Percentiles rank a stretch among this genome's conserved stretches.
Evolutionary conservation across 371 early-diverging fungal genomes (phyloP).

Genomic region (Nematocida minor): DNA sequence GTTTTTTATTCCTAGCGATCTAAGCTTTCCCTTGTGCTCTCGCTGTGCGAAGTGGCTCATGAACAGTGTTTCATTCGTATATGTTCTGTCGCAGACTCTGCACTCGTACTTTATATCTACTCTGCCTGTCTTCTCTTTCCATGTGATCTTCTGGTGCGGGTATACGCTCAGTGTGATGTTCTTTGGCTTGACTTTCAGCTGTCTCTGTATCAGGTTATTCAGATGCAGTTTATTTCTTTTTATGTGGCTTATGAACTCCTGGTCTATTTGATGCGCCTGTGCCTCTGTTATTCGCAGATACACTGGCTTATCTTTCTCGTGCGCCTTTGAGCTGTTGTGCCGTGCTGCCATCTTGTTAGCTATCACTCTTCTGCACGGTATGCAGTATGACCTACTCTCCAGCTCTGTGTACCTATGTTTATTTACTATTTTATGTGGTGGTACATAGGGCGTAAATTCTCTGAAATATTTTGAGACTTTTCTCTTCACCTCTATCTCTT

Average conservation of each 20-base stretch:
- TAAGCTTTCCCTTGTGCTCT: neutral
- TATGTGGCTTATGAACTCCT: neutral
- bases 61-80: neutral
- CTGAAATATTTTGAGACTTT: neutral
- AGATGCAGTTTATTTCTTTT: neutral
- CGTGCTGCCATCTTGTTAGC: neutral
- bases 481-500: constrained; percentile 13
- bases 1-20: neutral
- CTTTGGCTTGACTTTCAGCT: neutral
- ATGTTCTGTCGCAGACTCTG: neutral
- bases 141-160: too few species aligned
- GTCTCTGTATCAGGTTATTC: neutral
- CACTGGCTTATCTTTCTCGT: neutral
- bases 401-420: neutral
- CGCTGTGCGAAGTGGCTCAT: constrained; percentile 2
- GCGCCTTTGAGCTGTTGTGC: constrained; percentile 7
- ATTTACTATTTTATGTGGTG: neutral
- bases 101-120: neutral
- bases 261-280: neutral
- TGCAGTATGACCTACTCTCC: constrained; percentile 1
- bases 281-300: neutral
- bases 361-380: constrained; percentile 4
- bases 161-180: neutral
- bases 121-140: neutral
- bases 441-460: neutral